Evolutionary conservation across 805 yeast species (phyloP).

Genomic region (Candida nanaspora): DNA sequence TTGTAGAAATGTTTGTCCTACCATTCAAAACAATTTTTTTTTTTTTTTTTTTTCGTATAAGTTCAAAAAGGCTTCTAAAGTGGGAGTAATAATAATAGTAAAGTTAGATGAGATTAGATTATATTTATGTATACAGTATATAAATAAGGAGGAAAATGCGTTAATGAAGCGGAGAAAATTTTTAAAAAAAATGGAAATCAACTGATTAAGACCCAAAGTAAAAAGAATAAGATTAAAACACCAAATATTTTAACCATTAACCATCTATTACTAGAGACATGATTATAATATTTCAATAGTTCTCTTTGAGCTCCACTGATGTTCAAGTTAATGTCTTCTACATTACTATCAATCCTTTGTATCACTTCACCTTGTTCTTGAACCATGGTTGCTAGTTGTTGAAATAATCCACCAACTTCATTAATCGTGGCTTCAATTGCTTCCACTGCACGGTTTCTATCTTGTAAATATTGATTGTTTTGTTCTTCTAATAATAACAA

Average conservation of each 20-base stretch:
- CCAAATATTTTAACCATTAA: constrained; percentile 85
- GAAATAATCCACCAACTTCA: constrained; percentile 91
- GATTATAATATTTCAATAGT: constrained; percentile 79
- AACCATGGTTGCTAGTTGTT: constrained; percentile 95
- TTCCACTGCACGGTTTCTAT: constrained; percentile 85
- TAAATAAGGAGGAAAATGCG: no score
- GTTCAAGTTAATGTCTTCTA: constrained; percentile 86
- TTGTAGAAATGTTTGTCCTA: no score
- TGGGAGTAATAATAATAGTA: no score
- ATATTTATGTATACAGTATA: no score
- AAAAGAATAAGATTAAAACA: constrained; percentile 67
- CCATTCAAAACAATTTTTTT: no score
- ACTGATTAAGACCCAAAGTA: constrained; percentile 74
- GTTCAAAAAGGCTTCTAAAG: no score
- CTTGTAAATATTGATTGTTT: constrained; percentile 66
- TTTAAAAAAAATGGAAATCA: constrained; percentile 24
- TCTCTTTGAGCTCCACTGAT: constrained; percentile 94
- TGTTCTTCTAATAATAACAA: constrained; percentile 81
- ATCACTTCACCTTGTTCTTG: constrained; percentile 95
- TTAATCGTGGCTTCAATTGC: constrained; percentile 95
- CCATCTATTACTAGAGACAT: constrained; percentile 88
- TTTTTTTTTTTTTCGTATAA: no score
- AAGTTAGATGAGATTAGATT: no score
- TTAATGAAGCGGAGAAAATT: background rate
- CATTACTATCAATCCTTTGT: constrained; percentile 90